phyloP scores from a whole-genome alignment of 2,329 filamentous ascomycete species.

The Lecanosticta acicola region DNA sequence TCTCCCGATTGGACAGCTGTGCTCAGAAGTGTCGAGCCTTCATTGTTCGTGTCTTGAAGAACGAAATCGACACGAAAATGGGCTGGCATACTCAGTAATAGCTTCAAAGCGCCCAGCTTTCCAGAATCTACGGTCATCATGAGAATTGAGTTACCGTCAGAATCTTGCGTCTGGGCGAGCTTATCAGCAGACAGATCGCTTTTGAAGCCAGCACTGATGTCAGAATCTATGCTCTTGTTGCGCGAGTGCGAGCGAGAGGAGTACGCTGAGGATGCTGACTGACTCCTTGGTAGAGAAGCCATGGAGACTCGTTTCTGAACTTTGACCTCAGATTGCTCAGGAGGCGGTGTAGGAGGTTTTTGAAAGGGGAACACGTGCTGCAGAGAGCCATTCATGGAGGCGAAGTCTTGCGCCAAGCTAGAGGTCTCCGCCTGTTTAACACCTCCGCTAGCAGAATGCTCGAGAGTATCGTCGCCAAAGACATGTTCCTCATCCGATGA shows the following conservation, averaged over 20 bases:
- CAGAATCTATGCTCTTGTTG: conserved; percentile 70
- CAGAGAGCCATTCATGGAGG: conserved; percentile 45
- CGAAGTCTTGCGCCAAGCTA: conserved; percentile 23
- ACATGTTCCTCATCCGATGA: conserved; percentile 20
- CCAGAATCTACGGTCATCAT: conserved; percentile 54
- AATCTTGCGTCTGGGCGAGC: conserved; percentile 64
- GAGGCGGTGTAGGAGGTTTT: conserved; percentile 48
- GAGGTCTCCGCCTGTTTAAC: too few relatives aligned
- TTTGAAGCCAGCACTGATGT: conserved; percentile 50
- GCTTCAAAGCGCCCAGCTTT: conserved; percentile 66
- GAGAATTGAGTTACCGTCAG: conserved; percentile 70
- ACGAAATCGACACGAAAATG: conserved; percentile 69
- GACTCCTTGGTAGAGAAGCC: conserved; percentile 67
- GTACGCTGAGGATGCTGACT: conserved; percentile 78
- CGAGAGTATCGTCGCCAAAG: conserved; percentile 3
- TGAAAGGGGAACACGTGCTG: conserved; percentile 92
- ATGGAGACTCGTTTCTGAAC: conserved; percentile 74
- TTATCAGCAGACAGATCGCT: conserved; percentile 78
- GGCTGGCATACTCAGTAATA: conserved; percentile 69
- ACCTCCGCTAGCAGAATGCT: too few relatives aligned
- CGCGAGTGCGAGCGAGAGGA: conserved; percentile 67
- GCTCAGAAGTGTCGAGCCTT: conserved; percentile 82
- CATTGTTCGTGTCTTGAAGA: conserved; percentile 78
- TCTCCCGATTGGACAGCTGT: conserved; percentile 84
- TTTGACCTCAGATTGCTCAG: conserved; percentile 46